These are phyloP conservation scores for Candida piceae DNA, from an alignment of 805 yeast genomes.

Conservation along the genomic window DNA sequence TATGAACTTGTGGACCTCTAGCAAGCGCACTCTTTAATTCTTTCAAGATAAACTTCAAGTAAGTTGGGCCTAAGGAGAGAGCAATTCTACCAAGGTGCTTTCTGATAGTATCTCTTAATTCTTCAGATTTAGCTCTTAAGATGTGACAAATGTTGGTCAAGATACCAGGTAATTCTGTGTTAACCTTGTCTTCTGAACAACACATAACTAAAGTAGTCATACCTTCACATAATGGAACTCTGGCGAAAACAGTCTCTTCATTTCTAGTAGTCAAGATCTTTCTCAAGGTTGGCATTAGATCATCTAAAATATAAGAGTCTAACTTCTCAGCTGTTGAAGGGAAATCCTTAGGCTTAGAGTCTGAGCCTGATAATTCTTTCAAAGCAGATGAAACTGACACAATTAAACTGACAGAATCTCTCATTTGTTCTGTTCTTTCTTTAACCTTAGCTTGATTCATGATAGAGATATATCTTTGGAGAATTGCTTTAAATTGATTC, in stretches of 20 bases:
- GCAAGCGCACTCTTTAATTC: slow-evolving; percentile 76
- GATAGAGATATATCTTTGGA: slow-evolving; percentile 54
- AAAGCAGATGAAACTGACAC: slow-evolving; percentile 50
- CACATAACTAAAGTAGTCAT: slow-evolving; percentile 62
- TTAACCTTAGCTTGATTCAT: slow-evolving; percentile 18
- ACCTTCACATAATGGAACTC: slow-evolving; percentile 82
- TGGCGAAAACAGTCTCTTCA: slow-evolving; percentile 68
- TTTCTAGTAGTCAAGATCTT: slow-evolving; percentile 58
- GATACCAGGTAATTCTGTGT: slow-evolving; percentile 68
- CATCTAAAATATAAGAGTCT: slow-evolving; percentile 46
- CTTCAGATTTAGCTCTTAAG: slow-evolving; percentile 79
- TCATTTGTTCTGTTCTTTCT: slow-evolving; percentile 38
- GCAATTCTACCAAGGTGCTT: slow-evolving; percentile 66
- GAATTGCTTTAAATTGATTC: slow-evolving; percentile 74
- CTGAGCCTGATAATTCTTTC: slow-evolving; percentile 9
- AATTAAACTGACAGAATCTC: slow-evolving; percentile 54
- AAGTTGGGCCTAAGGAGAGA: slow-evolving; percentile 61
- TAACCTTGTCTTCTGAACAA: slow-evolving; percentile 51
- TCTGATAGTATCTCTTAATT: slow-evolving; percentile 80
- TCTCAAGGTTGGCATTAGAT: slow-evolving; percentile 57
- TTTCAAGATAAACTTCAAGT: slow-evolving; percentile 66
- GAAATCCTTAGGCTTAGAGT: slow-evolving; percentile 28
- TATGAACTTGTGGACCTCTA: slow-evolving; percentile 91
- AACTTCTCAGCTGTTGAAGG: slow-evolving; percentile 33
- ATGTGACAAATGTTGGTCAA: slow-evolving; percentile 86